A percentile compares a stretch with the other conserved stretches of the same genome.
Conservation (phyloP, 202 grass and related monocot species). For the Eragrostis tef region DNA sequence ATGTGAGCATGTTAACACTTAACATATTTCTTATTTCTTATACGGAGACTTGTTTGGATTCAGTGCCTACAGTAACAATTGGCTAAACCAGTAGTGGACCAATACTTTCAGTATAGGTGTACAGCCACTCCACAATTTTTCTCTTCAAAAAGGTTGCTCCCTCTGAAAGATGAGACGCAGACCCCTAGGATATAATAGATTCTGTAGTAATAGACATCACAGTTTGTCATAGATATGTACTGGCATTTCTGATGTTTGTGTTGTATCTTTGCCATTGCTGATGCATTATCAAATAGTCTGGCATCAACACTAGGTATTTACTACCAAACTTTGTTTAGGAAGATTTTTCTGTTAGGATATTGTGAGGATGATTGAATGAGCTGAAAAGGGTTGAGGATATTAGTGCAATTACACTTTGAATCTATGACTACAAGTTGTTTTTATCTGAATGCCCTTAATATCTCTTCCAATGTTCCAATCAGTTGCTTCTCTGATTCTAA, state of each 20-base stretch:
- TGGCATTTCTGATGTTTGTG: neutral
- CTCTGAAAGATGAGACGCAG: too few relatives aligned
- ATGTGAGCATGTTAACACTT: slow-evolving; percentile 5
- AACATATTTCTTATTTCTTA: neutral
- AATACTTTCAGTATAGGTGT: neutral
- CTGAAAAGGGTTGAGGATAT: neutral
- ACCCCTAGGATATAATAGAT: too few relatives aligned
- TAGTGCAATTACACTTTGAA: neutral
- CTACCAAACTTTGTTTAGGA: neutral
- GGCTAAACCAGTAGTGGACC: neutral
- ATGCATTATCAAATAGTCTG: neutral
- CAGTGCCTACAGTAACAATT: neutral
- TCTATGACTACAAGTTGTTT: neutral
- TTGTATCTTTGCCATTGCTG: neutral
- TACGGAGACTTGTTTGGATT: neutral
- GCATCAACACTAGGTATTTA: neutral
- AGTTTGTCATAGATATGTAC: neutral
- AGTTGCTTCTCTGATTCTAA: too few relatives aligned
- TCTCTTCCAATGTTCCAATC: too few relatives aligned
- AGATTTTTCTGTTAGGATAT: too few relatives aligned
- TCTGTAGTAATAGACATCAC: too few relatives aligned
- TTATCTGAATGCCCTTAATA: neutral
- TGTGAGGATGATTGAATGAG: too few relatives aligned
- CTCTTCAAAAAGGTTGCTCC: too few relatives aligned
- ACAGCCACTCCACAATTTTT: neutral